These are phyloP conservation scores for Talaromyces sp. DNA, from an alignment of 2,329 filamentous ascomycete species.

Conservation along the genomic window DNA sequence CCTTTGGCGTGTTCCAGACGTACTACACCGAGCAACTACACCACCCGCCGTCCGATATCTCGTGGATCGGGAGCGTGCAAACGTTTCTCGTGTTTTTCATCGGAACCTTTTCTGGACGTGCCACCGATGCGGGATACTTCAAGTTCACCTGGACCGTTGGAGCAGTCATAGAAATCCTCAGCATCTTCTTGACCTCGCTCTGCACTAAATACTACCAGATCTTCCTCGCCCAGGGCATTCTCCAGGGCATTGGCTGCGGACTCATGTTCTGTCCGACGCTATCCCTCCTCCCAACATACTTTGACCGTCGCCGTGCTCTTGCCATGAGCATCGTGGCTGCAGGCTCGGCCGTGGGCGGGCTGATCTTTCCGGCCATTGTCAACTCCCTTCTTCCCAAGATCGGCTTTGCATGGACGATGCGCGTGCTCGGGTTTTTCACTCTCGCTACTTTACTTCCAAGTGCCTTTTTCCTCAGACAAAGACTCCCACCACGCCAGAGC, in stretches of 20 bases:
- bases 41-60: conserved; percentile 32
- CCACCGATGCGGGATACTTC: conserved; percentile 40
- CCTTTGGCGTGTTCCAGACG: conserved; percentile 42
- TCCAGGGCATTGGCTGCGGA: conserved; percentile 39
- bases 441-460: conserved; percentile 8
- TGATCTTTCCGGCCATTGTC: conserved; percentile 43
- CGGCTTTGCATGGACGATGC: conserved; percentile 12
- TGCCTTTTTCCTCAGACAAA: conserved; percentile 4
- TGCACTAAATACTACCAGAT: conserved; percentile 45
- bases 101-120: conserved; percentile 37
- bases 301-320: conserved; percentile 31
- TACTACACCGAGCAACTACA: conserved; percentile 35
- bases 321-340: conserved; percentile 34
- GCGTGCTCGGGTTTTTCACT: conserved; percentile 10
- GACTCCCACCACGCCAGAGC: conserved; percentile 4
- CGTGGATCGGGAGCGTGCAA: conserved; percentile 45
- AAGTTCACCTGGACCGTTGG: conserved; percentile 22
- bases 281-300: conserved; percentile 39
- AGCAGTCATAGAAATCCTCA: conserved; percentile 32
- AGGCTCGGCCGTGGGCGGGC: conserved; percentile 38
- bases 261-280: conserved; percentile 37
- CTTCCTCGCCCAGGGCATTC: conserved; percentile 42
- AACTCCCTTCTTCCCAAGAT: conserved; percentile 38
- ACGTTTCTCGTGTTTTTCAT: conserved; percentile 43
- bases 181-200: conserved; percentile 44